A percentile compares a stretch with the other conserved stretches of the same genome.
phyloP scores from a whole-genome alignment of 371 early-diverging fungal genomes.

The Rhizopus microsporus region DNA sequence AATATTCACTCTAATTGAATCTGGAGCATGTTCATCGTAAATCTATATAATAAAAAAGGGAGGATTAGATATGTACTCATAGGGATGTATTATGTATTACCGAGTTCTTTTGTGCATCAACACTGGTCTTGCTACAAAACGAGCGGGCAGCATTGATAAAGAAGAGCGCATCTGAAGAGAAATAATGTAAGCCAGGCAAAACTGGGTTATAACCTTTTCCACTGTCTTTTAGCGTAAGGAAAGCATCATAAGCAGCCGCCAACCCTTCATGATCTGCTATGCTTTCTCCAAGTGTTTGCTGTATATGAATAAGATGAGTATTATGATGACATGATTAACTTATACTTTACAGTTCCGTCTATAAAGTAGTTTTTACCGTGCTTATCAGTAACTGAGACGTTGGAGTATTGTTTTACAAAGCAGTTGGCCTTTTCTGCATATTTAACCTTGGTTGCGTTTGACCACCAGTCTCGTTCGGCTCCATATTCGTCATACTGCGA shows the following conservation, averaged over 20 bases:
- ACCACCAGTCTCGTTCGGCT: conserved; percentile 63
- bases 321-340: not conserved
- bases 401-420: conserved; percentile 63
- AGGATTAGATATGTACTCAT: not conserved
- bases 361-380: conserved; percentile 29
- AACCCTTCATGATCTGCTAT: conserved; percentile 79
- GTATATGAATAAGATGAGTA: not conserved
- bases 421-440: conserved; percentile 56
- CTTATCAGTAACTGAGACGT: conserved; percentile 38
- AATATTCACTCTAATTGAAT: conserved; percentile 53
- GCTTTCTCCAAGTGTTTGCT: conserved; percentile 69
- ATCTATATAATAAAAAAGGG: conserved; percentile 13
- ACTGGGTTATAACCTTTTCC: conserved; percentile 29
- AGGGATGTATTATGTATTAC: conserved; percentile 12
- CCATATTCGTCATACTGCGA: conserved; percentile 52
- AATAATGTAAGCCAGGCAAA: conserved; percentile 25
- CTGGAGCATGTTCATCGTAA: conserved; percentile 54
- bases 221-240: conserved; percentile 29
- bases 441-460: conserved; percentile 35
- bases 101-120: conserved; percentile 24
- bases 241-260: conserved; percentile 42
- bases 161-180: conserved; percentile 45
- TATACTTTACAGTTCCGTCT: conserved; percentile 39
- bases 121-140: conserved; percentile 40
- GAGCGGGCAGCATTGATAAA: conserved; percentile 45